Conservation (phyloP, 1,284 basidiomycete genomes). For the Athelia psychrophila region DNA sequence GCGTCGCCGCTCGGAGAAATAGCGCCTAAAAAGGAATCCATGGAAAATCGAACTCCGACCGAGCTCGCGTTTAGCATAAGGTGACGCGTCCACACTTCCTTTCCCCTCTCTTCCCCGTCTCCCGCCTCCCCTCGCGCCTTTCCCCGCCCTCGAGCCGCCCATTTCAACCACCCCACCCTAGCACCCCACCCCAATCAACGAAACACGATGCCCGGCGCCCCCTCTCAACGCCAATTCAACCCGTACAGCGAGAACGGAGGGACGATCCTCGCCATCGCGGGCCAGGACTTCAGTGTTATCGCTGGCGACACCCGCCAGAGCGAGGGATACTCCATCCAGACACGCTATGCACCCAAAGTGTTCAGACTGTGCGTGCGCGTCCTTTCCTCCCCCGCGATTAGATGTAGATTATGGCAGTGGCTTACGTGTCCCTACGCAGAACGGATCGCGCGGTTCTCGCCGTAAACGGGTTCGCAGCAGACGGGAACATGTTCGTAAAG, state of each 20-base stretch:
- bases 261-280: conserved; percentile 92
- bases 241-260: conserved; percentile 92
- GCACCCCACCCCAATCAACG: no score
- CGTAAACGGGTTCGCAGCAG: conserved; percentile 93
- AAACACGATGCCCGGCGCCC: conserved; percentile 18
- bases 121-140: no score
- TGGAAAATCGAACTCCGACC: no score
- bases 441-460: conserved; percentile 93
- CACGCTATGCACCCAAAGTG: conserved; percentile 92
- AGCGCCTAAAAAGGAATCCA: no score
- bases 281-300: conserved; percentile 88
- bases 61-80: no score
- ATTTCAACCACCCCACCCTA: no score
- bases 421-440: conserved; percentile 36
- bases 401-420: no score
- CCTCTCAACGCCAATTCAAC: conserved; percentile 71
- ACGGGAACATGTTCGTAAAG: conserved; percentile 96
- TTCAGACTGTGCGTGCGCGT: conserved; percentile 74
- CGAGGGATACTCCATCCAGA: conserved; percentile 93
- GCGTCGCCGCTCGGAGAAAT: no score
- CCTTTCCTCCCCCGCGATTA: conserved; percentile 4
- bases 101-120: no score
- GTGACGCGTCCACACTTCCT: no score
- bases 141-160: no score
- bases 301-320: conserved; percentile 94